Conservation (phyloP, 371 early-diverging fungal genomes). For the Apophysomyces variabilis region DNA sequence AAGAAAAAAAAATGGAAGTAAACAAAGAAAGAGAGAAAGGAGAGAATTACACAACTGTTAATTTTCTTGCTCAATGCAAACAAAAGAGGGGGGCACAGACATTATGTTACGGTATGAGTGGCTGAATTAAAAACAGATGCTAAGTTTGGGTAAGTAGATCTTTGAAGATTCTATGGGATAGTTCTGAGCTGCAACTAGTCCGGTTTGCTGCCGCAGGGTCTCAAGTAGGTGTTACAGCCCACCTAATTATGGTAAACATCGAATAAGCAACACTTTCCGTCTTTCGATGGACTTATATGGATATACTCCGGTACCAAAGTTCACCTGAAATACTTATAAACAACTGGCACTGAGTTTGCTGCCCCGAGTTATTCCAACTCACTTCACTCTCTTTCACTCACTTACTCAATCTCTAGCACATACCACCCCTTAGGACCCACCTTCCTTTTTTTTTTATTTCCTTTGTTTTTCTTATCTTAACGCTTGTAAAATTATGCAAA, state of each 20-base stretch:
- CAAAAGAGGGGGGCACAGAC: background rate
- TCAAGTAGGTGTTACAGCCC: background rate
- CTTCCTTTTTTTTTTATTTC: background rate
- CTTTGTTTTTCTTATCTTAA: too few relatives aligned
- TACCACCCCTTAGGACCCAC: background rate
- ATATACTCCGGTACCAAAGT: background rate
- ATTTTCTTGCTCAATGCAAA: too few relatives aligned
- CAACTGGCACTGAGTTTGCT: background rate
- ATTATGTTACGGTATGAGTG: background rate
- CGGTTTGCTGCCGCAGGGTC: background rate
- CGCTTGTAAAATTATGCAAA: conserved; percentile 14
- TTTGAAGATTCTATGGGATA: too few relatives aligned
- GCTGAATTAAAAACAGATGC: too few relatives aligned
- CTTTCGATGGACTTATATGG: background rate
- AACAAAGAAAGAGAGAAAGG: too few relatives aligned
- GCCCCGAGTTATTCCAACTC: background rate
- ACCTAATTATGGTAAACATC: background rate
- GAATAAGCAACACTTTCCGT: background rate
- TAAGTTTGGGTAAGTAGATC: too few relatives aligned
- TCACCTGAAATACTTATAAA: background rate
- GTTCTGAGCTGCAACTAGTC: too few relatives aligned
- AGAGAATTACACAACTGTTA: too few relatives aligned
- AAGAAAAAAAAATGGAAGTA: too few relatives aligned
- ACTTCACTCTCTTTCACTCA: background rate
- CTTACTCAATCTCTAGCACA: background rate